These are phyloP conservation scores for Exophiala sp. DNA, from an alignment of 2,329 filamentous ascomycete genomes.

Conservation along the genomic window DNA sequence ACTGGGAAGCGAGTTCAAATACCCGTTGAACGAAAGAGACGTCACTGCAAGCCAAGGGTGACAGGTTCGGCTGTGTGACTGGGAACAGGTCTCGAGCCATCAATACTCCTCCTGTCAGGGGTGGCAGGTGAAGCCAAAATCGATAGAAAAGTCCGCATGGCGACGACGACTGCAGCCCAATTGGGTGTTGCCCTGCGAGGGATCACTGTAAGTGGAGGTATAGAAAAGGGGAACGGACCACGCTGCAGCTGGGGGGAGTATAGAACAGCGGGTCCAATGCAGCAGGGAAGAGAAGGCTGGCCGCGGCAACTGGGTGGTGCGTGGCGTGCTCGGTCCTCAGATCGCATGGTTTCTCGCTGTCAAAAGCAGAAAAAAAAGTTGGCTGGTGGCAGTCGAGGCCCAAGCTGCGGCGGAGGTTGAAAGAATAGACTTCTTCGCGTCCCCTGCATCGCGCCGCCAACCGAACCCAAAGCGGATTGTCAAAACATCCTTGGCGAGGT, in stretches of 20 bases:
- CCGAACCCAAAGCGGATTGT: no score
- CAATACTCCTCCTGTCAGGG: slow-evolving; percentile 12
- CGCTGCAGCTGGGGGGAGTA: slow-evolving; percentile 10
- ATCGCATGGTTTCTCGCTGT: background rate
- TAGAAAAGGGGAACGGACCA: slow-evolving; percentile 17
- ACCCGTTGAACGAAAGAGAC: slow-evolving; percentile 14
- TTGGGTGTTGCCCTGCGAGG: slow-evolving; percentile 7
- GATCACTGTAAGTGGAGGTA: background rate
- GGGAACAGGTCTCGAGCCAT: slow-evolving; percentile 1
- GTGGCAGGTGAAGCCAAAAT: slow-evolving; percentile 14
- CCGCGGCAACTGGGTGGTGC: slow-evolving; percentile 1
- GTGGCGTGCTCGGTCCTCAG: no score
- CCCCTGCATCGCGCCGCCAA: no score
- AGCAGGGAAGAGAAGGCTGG: slow-evolving; percentile 15
- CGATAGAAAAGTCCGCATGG: background rate
- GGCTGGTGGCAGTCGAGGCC: slow-evolving; percentile 2
- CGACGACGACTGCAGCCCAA: background rate
- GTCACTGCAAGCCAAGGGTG: slow-evolving; percentile 22
- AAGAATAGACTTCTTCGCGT: no score
- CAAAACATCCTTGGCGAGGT: no score
- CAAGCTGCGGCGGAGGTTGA: no score
- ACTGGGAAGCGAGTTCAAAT: slow-evolving; percentile 20
- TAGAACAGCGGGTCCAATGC: background rate
- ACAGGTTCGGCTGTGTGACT: slow-evolving; percentile 12
- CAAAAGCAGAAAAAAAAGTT: slow-evolving; percentile 3